Base-by-base conservation (phyloP, 2,329 filamentous ascomycete species). In the Diplocarpon rosae region DNA sequence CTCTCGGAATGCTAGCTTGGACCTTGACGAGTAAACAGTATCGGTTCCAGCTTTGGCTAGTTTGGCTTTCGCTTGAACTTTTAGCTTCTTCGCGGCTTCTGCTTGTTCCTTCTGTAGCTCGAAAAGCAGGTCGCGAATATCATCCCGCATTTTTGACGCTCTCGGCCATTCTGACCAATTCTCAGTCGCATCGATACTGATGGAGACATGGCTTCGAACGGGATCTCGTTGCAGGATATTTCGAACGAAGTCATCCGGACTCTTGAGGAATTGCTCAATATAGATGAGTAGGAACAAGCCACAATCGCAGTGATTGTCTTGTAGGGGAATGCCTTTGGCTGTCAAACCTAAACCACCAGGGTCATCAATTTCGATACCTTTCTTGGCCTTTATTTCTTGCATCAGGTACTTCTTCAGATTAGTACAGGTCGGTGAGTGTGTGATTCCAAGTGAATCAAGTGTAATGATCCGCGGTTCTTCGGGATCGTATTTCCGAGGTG, bases 201-300 rank as follows among this genome's bases (percentile, higher is more conserved):
- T 35, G 4, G 33, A n/a, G 33, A 16, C 14, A 14, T 17, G 33
- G n/a, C 4, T 16, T 35, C 14, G 30, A 12, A 14, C n/a, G 11
- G 33, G 13, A 15, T 35, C 33, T 33, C 72, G 75, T 20, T 69
- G 72, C 5, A 95, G 66, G 14, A 94, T 66, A 48, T 75, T 80
- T 15, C 66, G 66, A 13, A 85, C 70, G 52, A 93, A 92, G 0
- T 60, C 62, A 50, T 85, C 77, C 0, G 90, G 90, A 47, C 86
- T 67, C 42, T 77, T 71, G 13, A 93, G 72, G 51, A 98, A 95
- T 51, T 84, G 79, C 52, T 87, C 76, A 42, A 94, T 71, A 57
- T 96, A 98, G 2, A 81, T 83, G 3, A 95, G 68, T 2, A 96
- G 68, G 55, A 84, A 98, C 0, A 95, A 68, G 8, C 92, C 92